Base-by-base conservation (phyloP, 1,139 yeast species). In the Debaryomyces psychrophilus region DNA sequence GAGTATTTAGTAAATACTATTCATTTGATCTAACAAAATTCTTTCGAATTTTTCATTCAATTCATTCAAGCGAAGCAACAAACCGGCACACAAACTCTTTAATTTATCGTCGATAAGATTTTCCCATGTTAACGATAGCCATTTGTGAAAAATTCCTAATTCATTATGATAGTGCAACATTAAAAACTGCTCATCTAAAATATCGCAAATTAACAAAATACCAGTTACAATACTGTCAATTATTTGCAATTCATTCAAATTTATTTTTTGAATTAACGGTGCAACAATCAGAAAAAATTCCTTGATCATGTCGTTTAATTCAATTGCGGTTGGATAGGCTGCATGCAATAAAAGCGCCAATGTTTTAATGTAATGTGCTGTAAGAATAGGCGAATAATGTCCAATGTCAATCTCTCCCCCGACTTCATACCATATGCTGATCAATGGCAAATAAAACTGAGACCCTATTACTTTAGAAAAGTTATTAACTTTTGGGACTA, bases 351-450 rank as follows among this genome's bases (percentile, higher is more conserved):
- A 56, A 18, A 86, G 59, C 0, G 82, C 73, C 48, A 87, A 58
- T 0, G 89, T 82, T 46, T 81, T 77, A 44, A 86, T 56, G 58
- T 75, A 85, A 58, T 85, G 92, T 0, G 82, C 76, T 27, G 73
- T 69, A 33, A 85, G 64, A 1, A 85, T 57, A 0, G 82, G 71
- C 0, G 86, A 78, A 57, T 81, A 82, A 35, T 71, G 73, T 0
- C 87, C 87, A 41, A 80, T 69, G 43, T 73, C 68, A 26, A 79
- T 71, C 12, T 27, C 34, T 0, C 71, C 71, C 4, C 65, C 59
- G 4, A 69, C 59, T 37, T 75, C 74, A 52, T 79, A 73, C 85
- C 87, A 83, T 1, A 79, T 69, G 15, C 75, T 72, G 0, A 78
- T 59, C 45, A 87, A 67, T 1, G 90, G 86, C 53, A 76, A 83